Base-by-base conservation (phyloP, 148 eudicot genomes). In the Camellia lanceoleosa region DNA sequence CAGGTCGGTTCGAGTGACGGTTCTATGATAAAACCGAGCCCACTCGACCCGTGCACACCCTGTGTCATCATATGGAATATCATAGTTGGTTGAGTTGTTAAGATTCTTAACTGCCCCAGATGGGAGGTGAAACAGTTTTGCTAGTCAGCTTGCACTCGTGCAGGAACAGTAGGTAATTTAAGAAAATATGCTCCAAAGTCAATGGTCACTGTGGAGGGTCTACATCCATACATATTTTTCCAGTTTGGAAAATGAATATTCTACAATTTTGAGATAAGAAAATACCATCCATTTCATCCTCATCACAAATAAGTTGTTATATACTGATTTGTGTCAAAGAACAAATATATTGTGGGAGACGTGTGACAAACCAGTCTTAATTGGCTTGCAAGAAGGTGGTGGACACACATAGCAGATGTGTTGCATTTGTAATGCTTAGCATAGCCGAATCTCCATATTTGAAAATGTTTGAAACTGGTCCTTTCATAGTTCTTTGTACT, bases 401-500 rank as follows among this genome's bases (percentile, higher is more conserved):
- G 44, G 77, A 23, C 30, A 23, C 30, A 23, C 30, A 0, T 23
- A 23, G 20, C 49, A 16, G 23, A 41, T 58, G 47, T 74, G 15
- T 74, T 2, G 19, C 2, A 58, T 58, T 18, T 74, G 67, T 61
- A 20, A 43, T 23, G 59, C n/a, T 46, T 61, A 62, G n/a, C 58
- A 12, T 61, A 62, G 66, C 18, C 63, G 19, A 23, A 46, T 76
- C 42, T 46, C 43, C 59, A 63, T 46, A 14, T 52, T 20, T 62
- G 70, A 47, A 49, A 77, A 23, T 47, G 15, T 44, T 75, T 43
- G 78, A 44, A 61, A 75, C 66, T 19, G 12, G 60, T 78, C 43
- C 30, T 68, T 68, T 68, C 51, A 42, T 41, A 41, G 6, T 14
- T 38, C 5, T 43, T 65, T 42, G 5, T 68, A 68, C 51, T 43